Percentiles rank a stretch among this genome's conserved stretches.
Evolutionary conservation across 2,329 filamentous ascomycete genomes (phyloP).

Genomic region (Thermothelomyces thermophilus): DNA sequence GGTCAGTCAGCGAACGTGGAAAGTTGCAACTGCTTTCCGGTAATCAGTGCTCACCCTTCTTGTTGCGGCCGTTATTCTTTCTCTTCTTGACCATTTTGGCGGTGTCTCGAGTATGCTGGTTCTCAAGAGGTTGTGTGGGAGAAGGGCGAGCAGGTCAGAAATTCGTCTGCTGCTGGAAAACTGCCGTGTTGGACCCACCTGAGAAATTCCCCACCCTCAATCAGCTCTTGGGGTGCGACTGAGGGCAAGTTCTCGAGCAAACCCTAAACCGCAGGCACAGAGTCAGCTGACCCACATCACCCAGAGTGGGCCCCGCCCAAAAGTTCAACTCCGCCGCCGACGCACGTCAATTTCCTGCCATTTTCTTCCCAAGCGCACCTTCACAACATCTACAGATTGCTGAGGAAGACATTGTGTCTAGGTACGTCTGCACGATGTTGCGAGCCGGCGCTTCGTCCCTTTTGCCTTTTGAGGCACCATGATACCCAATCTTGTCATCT

Average conservation of each 20-base stretch:
- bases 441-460: slow-evolving; percentile 22
- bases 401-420: slow-evolving; percentile 61
- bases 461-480: slow-evolving; percentile 23
- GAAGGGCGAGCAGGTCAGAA: slow-evolving; percentile 19
- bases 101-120: slow-evolving; percentile 40
- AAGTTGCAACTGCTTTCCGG: neutral
- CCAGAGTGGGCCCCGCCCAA: slow-evolving; percentile 22
- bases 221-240: slow-evolving; percentile 1
- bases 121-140: slow-evolving; percentile 24
- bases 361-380: slow-evolving; percentile 27
- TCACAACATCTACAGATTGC: slow-evolving; percentile 51
- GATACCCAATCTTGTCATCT: slow-evolving; percentile 28
- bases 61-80: slow-evolving; percentile 43
- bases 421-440: slow-evolving; percentile 53
- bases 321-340: slow-evolving; percentile 22
- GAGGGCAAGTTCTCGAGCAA: slow-evolving; percentile 21
- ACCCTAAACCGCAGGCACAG: slow-evolving; percentile 21
- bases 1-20: slow-evolving; percentile 5
- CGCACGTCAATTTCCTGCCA: slow-evolving; percentile 25
- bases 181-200: slow-evolving; percentile 8
- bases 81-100: slow-evolving; percentile 67
- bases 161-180: slow-evolving; percentile 17
- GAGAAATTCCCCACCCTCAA: slow-evolving; percentile 12
- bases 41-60: slow-evolving; percentile 23
- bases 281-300: slow-evolving; percentile 24